A percentile compares a stretch with the other conserved stretches of the same genome.
Conservation (phyloP, 2,329 filamentous ascomycete genomes). For the Xylariaceae sp. region DNA sequence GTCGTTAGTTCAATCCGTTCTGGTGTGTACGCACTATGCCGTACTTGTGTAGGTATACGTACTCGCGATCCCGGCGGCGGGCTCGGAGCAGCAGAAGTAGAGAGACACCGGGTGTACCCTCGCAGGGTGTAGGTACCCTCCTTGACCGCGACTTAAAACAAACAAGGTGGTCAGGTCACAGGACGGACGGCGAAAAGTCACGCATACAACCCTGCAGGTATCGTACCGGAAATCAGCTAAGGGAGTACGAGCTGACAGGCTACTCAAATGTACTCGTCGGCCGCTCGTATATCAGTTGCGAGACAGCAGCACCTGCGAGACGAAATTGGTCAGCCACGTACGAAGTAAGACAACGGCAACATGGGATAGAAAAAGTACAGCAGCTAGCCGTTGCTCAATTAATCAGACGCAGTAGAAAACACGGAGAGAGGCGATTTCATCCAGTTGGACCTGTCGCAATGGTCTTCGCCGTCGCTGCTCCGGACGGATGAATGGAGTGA, state of each 20-base stretch:
- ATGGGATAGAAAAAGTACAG: conserved; percentile 2
- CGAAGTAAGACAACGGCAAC: conserved; percentile 11
- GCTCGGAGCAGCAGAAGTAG: background rate
- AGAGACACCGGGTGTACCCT: background rate
- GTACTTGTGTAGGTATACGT: conserved; percentile 12
- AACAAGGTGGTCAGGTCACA: conserved; percentile 12
- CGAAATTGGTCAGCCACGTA: conserved; percentile 16
- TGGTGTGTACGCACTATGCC: background rate
- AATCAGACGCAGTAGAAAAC: conserved; percentile 1
- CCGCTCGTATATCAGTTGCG: conserved; percentile 7
- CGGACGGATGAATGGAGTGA: conserved; percentile 10
- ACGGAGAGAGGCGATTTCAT: background rate
- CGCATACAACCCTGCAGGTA: conserved; percentile 9
- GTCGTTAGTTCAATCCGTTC: background rate
- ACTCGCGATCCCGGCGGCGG: conserved; percentile 15
- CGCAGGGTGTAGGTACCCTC: conserved; percentile 4
- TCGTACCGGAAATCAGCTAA: conserved; percentile 13
- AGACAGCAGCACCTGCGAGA: conserved; percentile 16
- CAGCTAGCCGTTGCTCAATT: conserved; percentile 3
- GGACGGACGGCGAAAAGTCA: conserved; percentile 6
- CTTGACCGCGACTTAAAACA: conserved; percentile 4
- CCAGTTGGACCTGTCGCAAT: conserved; percentile 1
- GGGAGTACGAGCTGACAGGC: conserved; percentile 17
- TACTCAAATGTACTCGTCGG: conserved; percentile 3
- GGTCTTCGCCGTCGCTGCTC: background rate